These are phyloP conservation scores for Ophiostoma ulmi DNA, from an alignment of 2,329 filamentous ascomycete genomes.

Conservation along the genomic window DNA sequence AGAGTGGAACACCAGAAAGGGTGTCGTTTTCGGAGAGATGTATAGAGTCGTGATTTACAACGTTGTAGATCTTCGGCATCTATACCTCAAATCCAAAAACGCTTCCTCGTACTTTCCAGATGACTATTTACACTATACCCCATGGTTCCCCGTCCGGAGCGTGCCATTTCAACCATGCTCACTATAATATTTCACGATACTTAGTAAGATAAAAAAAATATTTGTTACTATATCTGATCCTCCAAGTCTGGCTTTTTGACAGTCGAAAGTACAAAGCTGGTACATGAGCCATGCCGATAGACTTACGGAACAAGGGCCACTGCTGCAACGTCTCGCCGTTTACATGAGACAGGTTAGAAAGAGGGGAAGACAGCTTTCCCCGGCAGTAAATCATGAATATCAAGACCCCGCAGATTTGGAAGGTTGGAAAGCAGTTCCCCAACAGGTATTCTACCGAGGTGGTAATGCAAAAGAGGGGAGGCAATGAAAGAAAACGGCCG, in stretches of 20 bases:
- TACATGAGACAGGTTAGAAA: background rate
- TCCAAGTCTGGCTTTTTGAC: no score
- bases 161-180: background rate
- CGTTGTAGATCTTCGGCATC: background rate
- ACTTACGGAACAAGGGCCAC: background rate
- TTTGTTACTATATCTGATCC: no score
- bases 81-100: background rate
- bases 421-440: background rate
- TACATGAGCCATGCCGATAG: background rate
- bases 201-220: background rate
- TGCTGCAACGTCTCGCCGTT: background rate
- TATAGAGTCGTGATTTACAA: background rate
- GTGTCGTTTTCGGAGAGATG: background rate
- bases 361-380: background rate
- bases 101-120: background rate
- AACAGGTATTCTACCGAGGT: conserved; percentile 2
- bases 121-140: background rate
- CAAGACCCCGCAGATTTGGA: background rate
- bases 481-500: background rate
- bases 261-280: no score
- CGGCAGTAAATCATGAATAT: background rate
- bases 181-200: background rate
- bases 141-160: background rate
- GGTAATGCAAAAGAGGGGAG: background rate
- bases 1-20: background rate